Evolutionary conservation across 352 stramenopile genomes (phyloP), one percentile per base, ranked within the genome.

Genomic region (Globisporangium rhizosaccharum): DNA sequence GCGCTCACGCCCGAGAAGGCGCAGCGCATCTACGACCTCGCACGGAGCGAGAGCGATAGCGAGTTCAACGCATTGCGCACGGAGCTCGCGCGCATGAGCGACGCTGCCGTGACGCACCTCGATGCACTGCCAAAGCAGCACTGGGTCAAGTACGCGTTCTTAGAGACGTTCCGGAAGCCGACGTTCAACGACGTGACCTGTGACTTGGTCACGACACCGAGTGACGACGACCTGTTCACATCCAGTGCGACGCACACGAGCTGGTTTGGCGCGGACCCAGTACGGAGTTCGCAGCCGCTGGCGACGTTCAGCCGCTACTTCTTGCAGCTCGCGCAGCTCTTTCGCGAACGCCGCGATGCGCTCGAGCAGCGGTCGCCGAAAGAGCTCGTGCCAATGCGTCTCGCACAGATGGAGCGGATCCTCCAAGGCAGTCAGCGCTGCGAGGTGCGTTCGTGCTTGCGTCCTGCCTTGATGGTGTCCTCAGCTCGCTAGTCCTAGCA

Each of bases 71-170:
- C 72, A 15, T 66, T 87, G 50, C 79, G 78, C 26, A 62, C 72
- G 15, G 77, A 81, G 46, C 55, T 91, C 2, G 23, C 73, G 37
- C 68, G 72, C 45, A 83, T 75, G 42, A 86, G 79, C 26, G 79
- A 86, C 61, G 66, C 74, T 0, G 67, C 65, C 6, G 70, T 87
- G 33, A 57, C 72, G 30, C 82, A 79, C 55, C 63, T 92, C 37
- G 79, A 92, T 50, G 63, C 64, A n/a, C 59, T 92, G 17, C 70
- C 75, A 42, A 72, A 75, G 25, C 63, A 74, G 2, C 78, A 75
- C 39, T 92, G 82, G 82, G 79, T 92, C 51, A 89, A 90, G 58
- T 92, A 88, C 53, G 79, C 79, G 2, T 92, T 92, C 56, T 53
- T 88, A 9, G 79, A 88, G 37, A 62, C 66, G 18, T 87, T 80